Conservation (phyloP, 129 eudicot genomes). For the Escallonia herrerae region DNA sequence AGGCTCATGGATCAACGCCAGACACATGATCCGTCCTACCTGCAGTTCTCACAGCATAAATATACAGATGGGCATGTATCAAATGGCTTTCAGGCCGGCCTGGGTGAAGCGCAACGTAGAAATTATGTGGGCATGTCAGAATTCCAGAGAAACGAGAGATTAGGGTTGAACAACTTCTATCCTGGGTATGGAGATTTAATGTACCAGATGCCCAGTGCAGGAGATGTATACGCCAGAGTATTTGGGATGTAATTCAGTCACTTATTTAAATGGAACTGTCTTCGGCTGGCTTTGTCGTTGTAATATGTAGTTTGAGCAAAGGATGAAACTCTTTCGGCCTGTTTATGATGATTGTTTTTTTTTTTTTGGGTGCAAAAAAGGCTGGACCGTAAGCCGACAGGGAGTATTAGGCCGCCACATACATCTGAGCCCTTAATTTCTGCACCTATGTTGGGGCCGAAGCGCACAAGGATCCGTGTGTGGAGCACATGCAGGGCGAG, state of each 20-base stretch:
- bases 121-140: slow-evolving; percentile 38
- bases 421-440: no score
- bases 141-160: slow-evolving; percentile 40
- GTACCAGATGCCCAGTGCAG: slow-evolving; percentile 55
- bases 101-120: slow-evolving; percentile 36
- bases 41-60: slow-evolving; percentile 36
- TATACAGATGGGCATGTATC: slow-evolving; percentile 28
- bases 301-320: slow-evolving; percentile 18
- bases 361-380: no score
- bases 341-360: not conserved
- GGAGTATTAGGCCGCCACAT: no score
- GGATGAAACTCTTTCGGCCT: slow-evolving; percentile 5
- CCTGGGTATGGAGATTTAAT: slow-evolving; percentile 56
- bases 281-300: not conserved
- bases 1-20: slow-evolving; percentile 30
- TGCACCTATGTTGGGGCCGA: no score
- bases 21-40: slow-evolving; percentile 23
- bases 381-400: no score
- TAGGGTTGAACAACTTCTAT: slow-evolving; percentile 44
- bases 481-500: no score
- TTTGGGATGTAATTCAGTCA: slow-evolving; percentile 57
- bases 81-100: slow-evolving; percentile 23
- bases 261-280: no score
- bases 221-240: slow-evolving; percentile 59
- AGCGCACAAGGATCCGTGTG: no score